Evolutionary conservation across 257 asterid genomes (phyloP).

Genomic region (Solanum chiquidenum): DNA sequence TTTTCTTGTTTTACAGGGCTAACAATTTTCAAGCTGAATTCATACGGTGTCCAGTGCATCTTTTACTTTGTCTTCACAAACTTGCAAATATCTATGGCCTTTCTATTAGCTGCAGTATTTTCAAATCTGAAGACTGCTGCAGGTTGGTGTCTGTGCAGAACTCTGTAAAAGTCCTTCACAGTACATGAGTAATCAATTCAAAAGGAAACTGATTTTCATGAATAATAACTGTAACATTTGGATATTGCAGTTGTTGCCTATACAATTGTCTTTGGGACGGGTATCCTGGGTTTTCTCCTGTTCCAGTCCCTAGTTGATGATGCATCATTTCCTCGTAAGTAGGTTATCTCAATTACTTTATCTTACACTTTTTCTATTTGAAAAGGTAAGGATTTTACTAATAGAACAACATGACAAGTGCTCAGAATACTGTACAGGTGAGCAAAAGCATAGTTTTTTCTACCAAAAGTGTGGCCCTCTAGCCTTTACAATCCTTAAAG

Average conservation of each 20-base stretch:
- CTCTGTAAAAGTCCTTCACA: background rate
- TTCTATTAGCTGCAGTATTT: conserved; percentile 19
- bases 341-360: background rate
- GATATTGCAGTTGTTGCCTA: conserved; percentile 15
- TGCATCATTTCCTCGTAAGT: conserved; percentile 26
- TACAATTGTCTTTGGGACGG: conserved; percentile 22
- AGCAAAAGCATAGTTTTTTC: background rate
- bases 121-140: conserved; percentile 21
- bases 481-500: background rate
- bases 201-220: background rate
- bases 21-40: conserved; percentile 25
- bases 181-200: background rate
- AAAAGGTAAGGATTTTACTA: background rate
- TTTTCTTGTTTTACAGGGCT: conserved; percentile 15
- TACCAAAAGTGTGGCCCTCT: background rate
- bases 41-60: conserved; percentile 15
- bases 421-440: background rate
- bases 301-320: conserved; percentile 17
- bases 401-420: background rate
- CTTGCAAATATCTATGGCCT: conserved; percentile 29
- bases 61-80: conserved; percentile 30
- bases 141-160: conserved; percentile 7
- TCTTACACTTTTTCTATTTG: background rate
- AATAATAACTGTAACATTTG: background rate
- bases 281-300: conserved; percentile 13